Evolutionary conservation across 2,329 filamentous ascomycete species (phyloP), one percentile per base, ranked within the genome.

Genomic region (Fonsecaea pedrosoi): DNA sequence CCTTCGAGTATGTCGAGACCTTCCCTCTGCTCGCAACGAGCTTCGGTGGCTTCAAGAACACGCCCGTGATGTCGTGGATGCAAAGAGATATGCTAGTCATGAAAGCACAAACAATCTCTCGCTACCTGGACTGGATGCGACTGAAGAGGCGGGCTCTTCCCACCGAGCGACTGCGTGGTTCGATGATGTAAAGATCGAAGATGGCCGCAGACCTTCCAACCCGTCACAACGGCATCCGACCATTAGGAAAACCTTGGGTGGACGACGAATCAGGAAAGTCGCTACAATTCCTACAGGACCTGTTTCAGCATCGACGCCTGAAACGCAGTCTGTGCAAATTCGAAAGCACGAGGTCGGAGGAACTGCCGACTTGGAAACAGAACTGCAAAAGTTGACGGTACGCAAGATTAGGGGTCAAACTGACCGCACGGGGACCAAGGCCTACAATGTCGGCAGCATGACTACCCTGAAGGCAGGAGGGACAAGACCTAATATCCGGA

Each of bases 1-100:
- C 9, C 75, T 83, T 3, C 78, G 75, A 56, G 75, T 81, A 73
- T 83, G 81, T 60, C 80, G 81, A 35, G 76, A 81, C 9, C 70
- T 83, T 7, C 64, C 72, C 25, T 82, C 80, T 4, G 81, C 81
- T 18, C 77, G 74, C 35, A 82, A 81, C 73, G 82, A 83, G 71
- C 74, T 83, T 4, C 79, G 81, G 32, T 83, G 82, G 82, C 75
- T 83, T 21, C 75, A 74, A 48, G 79, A 82, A 67, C 75, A 77
- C 66, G 78, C 77, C 38, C 48, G 57, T 54, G 56, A 62, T 37
- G 50, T 61, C 4, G 42, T 67, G 30, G n/a, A 53, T n/a, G 18
- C 56, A n/a, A 76, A 9, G 63, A 74, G 48, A 60, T 21, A 59
- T n/a, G 38, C 21, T 38, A 63, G 60, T 6, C 54, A 30, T 18